Evolutionary conservation across 2,329 filamentous ascomycete species (phyloP), one percentile per base, ranked within the genome.

Genomic region (Phyllosticta citribraziliensis): DNA sequence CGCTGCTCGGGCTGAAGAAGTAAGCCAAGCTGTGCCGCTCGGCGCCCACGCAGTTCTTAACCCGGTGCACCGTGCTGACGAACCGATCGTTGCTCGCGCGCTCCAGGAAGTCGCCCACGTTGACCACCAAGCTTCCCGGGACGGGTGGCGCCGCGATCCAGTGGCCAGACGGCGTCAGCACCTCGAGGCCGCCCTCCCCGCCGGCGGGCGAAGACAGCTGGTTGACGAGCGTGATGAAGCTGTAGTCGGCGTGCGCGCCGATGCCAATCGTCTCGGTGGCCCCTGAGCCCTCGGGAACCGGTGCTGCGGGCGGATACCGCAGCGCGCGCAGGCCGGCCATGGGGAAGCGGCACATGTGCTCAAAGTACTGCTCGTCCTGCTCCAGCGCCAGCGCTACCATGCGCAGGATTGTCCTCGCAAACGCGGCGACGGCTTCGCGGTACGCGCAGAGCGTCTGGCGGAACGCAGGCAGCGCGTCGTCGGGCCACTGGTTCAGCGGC

Each of bases 241-340:
- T 74, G 62, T 76, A 76, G 59, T 77, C 75, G 2, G 74, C 70
- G 60, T 77, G 75, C 0, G 75, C 75, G 6, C 75, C 74, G n/a
- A 76, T 71, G 2, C 74, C 74, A 5, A 75, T 71, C 56, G 73
- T 67, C 8, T 60, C 63, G 0, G 67, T 67, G 5, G 64, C 68
- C 30, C 12, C 30, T 2, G 30, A 33, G 8, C 30, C 30, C 30
- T 33, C 2, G 2, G 30, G 30, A 33, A 33, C 17, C 9, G 33
- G 33, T 14, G 61, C 33, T 56, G 72, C 70, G 0, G 75, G 73
- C 6, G 76, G 75, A 63, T 77, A 77, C 63, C 76, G 73, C 2
- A 76, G 67, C 5, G 71, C 68, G 60, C 74, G 67, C 65, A 78
- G 70, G 53, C 76, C 75, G 51, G 74, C 75, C 67, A 76, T 75